Base-by-base conservation (phyloP, 2,329 filamentous ascomycete genomes). In the Fusarium fracticaudum region DNA sequence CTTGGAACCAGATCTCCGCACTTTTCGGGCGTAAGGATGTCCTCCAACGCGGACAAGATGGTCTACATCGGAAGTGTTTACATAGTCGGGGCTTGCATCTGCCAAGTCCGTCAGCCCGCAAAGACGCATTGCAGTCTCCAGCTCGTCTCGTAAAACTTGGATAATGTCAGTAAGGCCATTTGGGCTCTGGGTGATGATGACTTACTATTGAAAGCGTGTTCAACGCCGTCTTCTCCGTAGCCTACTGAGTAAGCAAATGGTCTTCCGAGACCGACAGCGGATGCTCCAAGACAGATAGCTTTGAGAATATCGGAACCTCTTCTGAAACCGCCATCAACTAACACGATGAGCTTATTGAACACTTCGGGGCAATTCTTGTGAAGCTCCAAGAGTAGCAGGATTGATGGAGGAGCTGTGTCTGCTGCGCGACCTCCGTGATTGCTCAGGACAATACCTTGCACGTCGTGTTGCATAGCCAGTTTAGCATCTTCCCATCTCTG, bases 361-460 rank as follows among this genome's bases (percentile, higher is more conserved):
- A 64, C 43, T 8, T 64, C 53, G 4, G 60, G 60, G 18, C 53
- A 60, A 6, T 60, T 60, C 10, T 29, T 37, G 1, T 59, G 60
- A 14, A 64, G 20, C 22, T 64, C 60, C 29, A 64, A 24, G 13
- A 64, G 43, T 18, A 45, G 29, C 14, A 64, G 10, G 3, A 64
- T 48, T 6, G 53, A 13, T 6, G 61, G 54, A 1, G 44, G 35
- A 9, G 61, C 53, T n/a, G 35, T 88, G 66, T 89, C 87, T 3
- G 86, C 77, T 59, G 82, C 86, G 44, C 92, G 81, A 0, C 92
- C 92, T 4, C 92, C 92, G 79, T 94, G 92, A 74, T 94, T 94
- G 20, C 87, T 89, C 4, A 94, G 84, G 3, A 94, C 86, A 54
- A 94, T 92, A 0, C 90, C 92, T 73, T 94, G 89, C 7, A 89